Conservation (phyloP, 345 rosid species). For the Adansonia digitata region DNA sequence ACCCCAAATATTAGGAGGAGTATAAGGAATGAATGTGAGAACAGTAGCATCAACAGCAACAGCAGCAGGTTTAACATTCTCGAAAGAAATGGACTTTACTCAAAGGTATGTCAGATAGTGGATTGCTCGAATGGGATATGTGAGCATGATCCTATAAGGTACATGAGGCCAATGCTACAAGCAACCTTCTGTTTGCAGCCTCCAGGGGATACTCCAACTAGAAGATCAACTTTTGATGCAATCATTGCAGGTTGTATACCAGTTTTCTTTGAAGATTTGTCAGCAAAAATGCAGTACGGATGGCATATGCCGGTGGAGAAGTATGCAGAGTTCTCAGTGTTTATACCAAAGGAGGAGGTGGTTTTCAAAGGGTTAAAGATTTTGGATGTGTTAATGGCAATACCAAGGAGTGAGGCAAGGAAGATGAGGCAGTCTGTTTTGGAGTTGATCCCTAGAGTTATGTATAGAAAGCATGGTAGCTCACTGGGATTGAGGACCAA, state of each 20-base stretch:
- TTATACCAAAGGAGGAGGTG: constrained; percentile 77
- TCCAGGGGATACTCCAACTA: constrained; percentile 82
- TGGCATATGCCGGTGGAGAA: constrained; percentile 73
- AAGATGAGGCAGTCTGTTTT: constrained; percentile 65
- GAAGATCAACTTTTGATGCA: constrained; percentile 80
- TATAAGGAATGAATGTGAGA: constrained; percentile 70
- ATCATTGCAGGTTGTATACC: constrained; percentile 89
- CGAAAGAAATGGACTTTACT: constrained; percentile 10
- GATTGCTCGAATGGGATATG: constrained; percentile 90
- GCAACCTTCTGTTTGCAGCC: constrained; percentile 86
- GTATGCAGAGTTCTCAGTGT: constrained; percentile 54
- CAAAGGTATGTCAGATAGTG: constrained; percentile 59
- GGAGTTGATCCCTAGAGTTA: constrained; percentile 67
- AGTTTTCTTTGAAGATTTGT: constrained; percentile 79
- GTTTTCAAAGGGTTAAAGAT: constrained; percentile 64
- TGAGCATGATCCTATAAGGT: constrained; percentile 79
- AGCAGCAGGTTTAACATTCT: background rate
- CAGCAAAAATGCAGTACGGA: constrained; percentile 63
- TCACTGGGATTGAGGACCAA: constrained; percentile 46
- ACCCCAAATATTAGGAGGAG: constrained; percentile 73
- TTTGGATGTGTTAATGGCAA: constrained; percentile 62
- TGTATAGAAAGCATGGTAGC: constrained; percentile 79
- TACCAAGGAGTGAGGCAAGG: constrained; percentile 52
- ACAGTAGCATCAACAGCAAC: background rate
- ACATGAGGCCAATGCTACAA: constrained; percentile 74